A percentile compares a stretch with the other conserved stretches of the same genome.
phyloP scores from a whole-genome alignment of 768 basidiomycete species.

The Boletus sp. region DNA sequence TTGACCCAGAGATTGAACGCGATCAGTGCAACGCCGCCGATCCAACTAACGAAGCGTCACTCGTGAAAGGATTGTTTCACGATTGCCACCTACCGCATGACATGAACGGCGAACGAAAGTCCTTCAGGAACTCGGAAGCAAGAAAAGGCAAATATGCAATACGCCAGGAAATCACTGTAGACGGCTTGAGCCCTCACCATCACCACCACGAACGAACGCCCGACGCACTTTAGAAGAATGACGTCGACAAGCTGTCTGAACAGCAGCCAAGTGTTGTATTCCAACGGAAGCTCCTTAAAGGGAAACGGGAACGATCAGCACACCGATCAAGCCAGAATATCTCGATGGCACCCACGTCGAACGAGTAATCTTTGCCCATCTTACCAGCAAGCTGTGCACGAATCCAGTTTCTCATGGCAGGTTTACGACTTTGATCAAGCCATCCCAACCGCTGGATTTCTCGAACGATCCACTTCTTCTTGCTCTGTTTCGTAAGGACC shows the following conservation, averaged over 20 bases:
- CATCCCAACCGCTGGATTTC: slow-evolving; percentile 78
- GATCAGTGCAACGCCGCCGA: slow-evolving; percentile 81
- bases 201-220: neutral
- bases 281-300: slow-evolving; percentile 78
- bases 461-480: slow-evolving; percentile 89
- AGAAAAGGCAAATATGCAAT: slow-evolving; percentile 93
- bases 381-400: slow-evolving; percentile 81
- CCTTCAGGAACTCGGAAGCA: slow-evolving; percentile 85
- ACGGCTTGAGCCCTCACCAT: slow-evolving; percentile 1
- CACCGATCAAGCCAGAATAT: neutral
- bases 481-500: slow-evolving; percentile 93
- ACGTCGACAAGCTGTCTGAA: slow-evolving; percentile 96
- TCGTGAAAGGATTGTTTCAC: neutral
- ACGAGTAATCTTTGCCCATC: slow-evolving; percentile 93
- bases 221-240: slow-evolving; percentile 87
- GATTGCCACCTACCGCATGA: slow-evolving; percentile 61
- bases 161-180: slow-evolving; percentile 86
- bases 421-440: slow-evolving; percentile 74
- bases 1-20: slow-evolving; percentile 99
- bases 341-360: slow-evolving; percentile 60
- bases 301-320: neutral
- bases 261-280: slow-evolving; percentile 96
- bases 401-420: slow-evolving; percentile 77
- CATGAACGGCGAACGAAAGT: slow-evolving; percentile 69
- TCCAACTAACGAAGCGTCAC: slow-evolving; percentile 58